A percentile compares a stretch with the other conserved stretches of the same genome.
These are phyloP conservation scores for Gymnopilus junonius DNA, from an alignment of 768 basidiomycete genomes.

Conservation along the genomic window DNA sequence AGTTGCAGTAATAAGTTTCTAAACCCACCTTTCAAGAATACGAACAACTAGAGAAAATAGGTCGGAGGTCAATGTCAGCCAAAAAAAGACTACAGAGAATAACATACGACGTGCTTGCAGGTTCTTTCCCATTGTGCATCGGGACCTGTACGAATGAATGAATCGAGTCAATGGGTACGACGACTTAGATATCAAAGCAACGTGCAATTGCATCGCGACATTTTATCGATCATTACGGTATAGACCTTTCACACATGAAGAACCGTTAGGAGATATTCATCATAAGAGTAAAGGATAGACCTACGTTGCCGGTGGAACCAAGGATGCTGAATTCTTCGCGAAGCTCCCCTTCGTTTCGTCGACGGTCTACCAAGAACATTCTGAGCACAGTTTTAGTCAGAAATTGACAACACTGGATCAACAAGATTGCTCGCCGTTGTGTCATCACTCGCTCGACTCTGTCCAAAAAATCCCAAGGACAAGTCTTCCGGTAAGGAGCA, in stretches of 20 bases:
- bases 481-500: not conserved
- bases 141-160: slow-evolving; percentile 56
- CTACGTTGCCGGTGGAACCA: slow-evolving; percentile 82
- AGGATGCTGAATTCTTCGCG: slow-evolving; percentile 71
- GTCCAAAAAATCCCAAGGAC: not conserved
- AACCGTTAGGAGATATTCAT: slow-evolving; percentile 39
- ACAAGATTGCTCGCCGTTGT: not conserved
- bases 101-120: slow-evolving; percentile 79
- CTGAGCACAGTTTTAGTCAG: slow-evolving; percentile 30
- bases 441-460: not conserved
- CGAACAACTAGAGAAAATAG: slow-evolving; percentile 54
- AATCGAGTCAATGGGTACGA: slow-evolving; percentile 21
- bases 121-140: slow-evolving; percentile 78
- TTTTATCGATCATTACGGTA: slow-evolving; percentile 63
- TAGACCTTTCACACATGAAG: slow-evolving; percentile 52
- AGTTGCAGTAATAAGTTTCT: not conserved
- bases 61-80: slow-evolving; percentile 32
- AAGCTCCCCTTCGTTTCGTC: slow-evolving; percentile 50
- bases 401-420: not conserved
- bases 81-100: not conserved
- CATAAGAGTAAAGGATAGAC: not conserved
- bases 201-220: slow-evolving; percentile 73
- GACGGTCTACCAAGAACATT: slow-evolving; percentile 79
- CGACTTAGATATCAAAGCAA: not conserved
- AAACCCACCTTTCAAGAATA: slow-evolving; percentile 63